phyloP scores from a whole-genome alignment of 805 yeast genomes.

The Metschnikowia picachoensis region DNA sequence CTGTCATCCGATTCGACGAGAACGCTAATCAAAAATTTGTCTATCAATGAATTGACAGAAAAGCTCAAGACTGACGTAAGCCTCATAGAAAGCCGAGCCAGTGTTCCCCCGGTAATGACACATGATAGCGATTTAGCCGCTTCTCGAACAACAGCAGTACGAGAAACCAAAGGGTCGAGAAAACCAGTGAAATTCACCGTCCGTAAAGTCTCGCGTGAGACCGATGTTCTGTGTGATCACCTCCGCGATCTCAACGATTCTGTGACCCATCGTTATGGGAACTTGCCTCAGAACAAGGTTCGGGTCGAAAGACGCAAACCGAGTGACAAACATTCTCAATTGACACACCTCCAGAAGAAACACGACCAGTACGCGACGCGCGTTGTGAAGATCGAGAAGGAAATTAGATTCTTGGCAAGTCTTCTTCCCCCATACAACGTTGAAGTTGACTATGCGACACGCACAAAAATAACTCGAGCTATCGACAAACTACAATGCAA shows the following conservation, averaged over 20 bases:
- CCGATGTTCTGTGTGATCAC: background rate
- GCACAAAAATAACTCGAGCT: constrained; percentile 37
- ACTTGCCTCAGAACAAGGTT: constrained; percentile 16
- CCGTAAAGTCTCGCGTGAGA: constrained; percentile 19
- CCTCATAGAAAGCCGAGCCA: background rate
- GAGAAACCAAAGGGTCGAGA: constrained; percentile 1
- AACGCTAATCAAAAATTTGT: constrained; percentile 13
- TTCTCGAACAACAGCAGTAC: no score
- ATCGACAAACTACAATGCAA: constrained; percentile 37
- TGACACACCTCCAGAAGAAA: constrained; percentile 26
- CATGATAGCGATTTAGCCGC: no score
- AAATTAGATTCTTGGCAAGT: constrained; percentile 33
- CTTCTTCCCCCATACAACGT: constrained; percentile 43
- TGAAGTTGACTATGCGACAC: constrained; percentile 39
- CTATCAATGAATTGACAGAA: constrained; percentile 2
- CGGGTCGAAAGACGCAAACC: constrained; percentile 10
- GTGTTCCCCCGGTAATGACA: no score
- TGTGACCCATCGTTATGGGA: constrained; percentile 16
- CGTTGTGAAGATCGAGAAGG: constrained; percentile 38
- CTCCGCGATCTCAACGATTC: background rate
- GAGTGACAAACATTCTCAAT: constrained; percentile 11
- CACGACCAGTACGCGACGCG: constrained; percentile 31
- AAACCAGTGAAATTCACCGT: constrained; percentile 21
- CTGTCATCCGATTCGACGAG: constrained; percentile 18
- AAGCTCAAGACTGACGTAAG: background rate